These are phyloP conservation scores for Solanum lignicaule DNA, from an alignment of 257 asterid genomes.

Conservation along the genomic window DNA sequence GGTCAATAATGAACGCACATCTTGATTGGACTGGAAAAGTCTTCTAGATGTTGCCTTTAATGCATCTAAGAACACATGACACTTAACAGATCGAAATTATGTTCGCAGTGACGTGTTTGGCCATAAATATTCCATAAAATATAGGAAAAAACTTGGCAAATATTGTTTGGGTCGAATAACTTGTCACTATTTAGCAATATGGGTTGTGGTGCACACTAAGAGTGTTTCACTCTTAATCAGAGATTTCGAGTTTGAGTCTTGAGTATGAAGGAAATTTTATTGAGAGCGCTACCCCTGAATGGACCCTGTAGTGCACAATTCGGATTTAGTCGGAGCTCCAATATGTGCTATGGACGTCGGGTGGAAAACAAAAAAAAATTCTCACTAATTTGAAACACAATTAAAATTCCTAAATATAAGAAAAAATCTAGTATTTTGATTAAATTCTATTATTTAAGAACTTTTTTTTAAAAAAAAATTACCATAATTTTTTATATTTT, in stretches of 20 bases:
- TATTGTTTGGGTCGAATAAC: not conserved
- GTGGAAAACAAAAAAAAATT: no score
- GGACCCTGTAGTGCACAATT: fast-evolving
- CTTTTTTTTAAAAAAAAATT: fast-evolving
- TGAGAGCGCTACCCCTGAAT: fast-evolving
- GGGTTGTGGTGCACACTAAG: fast-evolving
- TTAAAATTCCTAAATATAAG: not conserved
- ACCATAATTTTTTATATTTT: not conserved
- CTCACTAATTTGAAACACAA: not conserved
- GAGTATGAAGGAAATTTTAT: no score
- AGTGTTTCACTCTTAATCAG: fast-evolving
- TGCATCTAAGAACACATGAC: not conserved
- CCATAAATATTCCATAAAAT: no score
- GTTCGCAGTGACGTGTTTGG: not conserved
- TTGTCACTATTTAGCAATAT: not conserved
- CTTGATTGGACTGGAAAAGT: not conserved
- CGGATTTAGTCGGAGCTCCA: fast-evolving
- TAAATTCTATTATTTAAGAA: not conserved
- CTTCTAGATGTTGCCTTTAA: not conserved
- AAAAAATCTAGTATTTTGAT: not conserved
- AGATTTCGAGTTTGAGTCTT: fast-evolving
- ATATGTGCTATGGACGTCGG: fast-evolving
- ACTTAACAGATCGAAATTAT: not conserved
- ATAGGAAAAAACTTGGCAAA: not conserved
- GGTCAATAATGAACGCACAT: not conserved